A percentile compares a stretch with the other conserved stretches of the same genome.
Conservation (phyloP, 1,284 basidiomycete genomes). For the Microstroma glucosiphilum region DNA sequence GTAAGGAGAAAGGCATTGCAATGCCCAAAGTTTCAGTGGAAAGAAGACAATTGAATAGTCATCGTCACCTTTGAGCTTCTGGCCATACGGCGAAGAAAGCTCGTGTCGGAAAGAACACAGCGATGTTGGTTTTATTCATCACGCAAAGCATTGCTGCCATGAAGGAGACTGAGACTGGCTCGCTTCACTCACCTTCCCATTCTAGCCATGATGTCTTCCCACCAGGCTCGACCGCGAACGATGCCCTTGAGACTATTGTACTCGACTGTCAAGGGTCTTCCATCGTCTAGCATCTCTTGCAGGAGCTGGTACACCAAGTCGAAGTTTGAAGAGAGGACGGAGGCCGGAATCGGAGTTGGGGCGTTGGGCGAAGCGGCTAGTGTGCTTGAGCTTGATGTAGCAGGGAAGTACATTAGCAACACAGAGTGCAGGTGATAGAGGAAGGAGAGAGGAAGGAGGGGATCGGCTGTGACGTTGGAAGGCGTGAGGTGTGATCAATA, state of each 20-base stretch:
- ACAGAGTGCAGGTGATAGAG: constrained; percentile 5
- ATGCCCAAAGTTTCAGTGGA: neutral
- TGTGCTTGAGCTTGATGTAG: neutral
- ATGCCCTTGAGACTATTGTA: constrained; percentile 6
- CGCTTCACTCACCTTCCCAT: constrained; percentile 4
- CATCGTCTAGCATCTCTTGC: constrained; percentile 8
- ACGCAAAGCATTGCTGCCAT: neutral
- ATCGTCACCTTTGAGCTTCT: neutral
- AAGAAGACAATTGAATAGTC: neutral
- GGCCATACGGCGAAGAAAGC: constrained; percentile 4
- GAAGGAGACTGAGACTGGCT: neutral
- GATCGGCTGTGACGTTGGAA: neutral
- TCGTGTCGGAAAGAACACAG: constrained; percentile 8
- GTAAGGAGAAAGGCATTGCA: neutral
- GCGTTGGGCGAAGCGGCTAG: neutral
- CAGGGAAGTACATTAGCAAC: neutral
- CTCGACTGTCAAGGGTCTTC: constrained; percentile 1
- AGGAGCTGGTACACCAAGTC: constrained; percentile 4
- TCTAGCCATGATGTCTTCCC: neutral
- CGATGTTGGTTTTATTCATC: constrained; percentile 5
- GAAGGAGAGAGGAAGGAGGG: constrained; percentile 1
- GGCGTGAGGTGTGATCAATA: neutral
- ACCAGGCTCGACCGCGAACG: neutral
- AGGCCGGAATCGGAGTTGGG: neutral
- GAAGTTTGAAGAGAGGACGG: neutral